phyloP scores from a whole-genome alignment of 305 asterid species.

The Ruellia speciosa region DNA sequence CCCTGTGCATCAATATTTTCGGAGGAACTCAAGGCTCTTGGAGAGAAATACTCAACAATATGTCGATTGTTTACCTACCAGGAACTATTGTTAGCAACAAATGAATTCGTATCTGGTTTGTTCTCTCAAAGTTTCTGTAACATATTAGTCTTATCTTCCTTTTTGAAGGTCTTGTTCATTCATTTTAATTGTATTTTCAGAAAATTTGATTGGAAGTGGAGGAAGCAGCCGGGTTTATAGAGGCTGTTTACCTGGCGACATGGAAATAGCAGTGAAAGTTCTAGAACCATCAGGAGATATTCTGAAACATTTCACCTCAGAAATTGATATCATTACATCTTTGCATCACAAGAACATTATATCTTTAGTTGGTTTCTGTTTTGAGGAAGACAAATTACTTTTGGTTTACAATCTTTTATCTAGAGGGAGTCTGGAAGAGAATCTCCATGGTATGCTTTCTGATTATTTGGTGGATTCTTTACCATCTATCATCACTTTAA shows the following conservation, averaged over 20 bases:
- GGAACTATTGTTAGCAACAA: conserved; percentile 66
- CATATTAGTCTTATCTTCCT: conserved; percentile 12
- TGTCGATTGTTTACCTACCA: conserved; percentile 57
- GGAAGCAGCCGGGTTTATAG: conserved; percentile 80
- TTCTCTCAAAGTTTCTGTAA: conserved; percentile 20
- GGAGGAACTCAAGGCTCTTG: conserved; percentile 49
- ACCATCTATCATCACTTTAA: conserved; percentile 1
- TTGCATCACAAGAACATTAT: conserved; percentile 66
- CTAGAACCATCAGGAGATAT: conserved; percentile 62
- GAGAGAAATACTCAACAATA: conserved; percentile 40
- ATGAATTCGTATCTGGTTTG: conserved; percentile 53
- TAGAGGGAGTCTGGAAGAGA: conserved; percentile 85
- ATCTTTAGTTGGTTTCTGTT: conserved; percentile 65
- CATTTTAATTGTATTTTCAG: conserved; percentile 29
- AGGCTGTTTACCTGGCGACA: conserved; percentile 58
- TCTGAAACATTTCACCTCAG: conserved; percentile 63
- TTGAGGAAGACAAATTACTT: conserved; percentile 49
- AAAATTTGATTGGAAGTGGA: conserved; percentile 73
- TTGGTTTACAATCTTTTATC: conserved; percentile 76
- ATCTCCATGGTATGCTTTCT: conserved; percentile 61
- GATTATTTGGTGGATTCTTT: conserved; percentile 5
- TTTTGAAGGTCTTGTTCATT: conserved; percentile 12
- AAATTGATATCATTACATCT: conserved; percentile 57
- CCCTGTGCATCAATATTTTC: conserved; percentile 27
- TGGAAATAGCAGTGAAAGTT: conserved; percentile 64